Percentiles rank a stretch among this genome's conserved stretches.
Evolutionary conservation across 1,284 basidiomycete species (phyloP).

Genomic region (Tilletia horrida): DNA sequence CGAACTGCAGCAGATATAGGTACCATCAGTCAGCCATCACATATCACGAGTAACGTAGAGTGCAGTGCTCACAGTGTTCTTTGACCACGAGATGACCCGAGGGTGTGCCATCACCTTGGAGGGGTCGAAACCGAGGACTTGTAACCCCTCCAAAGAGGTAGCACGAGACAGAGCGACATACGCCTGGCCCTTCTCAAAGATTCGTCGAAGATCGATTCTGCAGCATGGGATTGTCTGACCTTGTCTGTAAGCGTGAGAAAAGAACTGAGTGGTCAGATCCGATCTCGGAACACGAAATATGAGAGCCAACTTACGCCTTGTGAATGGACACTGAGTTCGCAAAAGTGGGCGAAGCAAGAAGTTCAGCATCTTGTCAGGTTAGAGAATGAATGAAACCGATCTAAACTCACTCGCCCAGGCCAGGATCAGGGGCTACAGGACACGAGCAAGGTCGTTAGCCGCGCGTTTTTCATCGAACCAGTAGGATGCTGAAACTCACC

Average conservation of each 20-base stretch:
- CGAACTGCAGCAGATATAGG: no score
- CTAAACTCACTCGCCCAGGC: conserved; percentile 37
- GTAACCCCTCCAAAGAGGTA: conserved; percentile 81
- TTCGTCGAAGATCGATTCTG: conserved; percentile 47
- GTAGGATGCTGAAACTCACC: conserved; percentile 5
- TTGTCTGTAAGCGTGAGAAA: conserved; percentile 26
- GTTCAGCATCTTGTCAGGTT: no score
- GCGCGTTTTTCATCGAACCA: not conserved
- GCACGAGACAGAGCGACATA: conserved; percentile 96
- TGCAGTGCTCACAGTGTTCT: not conserved
- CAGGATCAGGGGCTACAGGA: conserved; percentile 41
- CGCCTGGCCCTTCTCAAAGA: conserved; percentile 64
- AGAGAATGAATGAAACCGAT: no score
- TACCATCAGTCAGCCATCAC: no score
- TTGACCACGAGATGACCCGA: conserved; percentile 10
- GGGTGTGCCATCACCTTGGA: conserved; percentile 17
- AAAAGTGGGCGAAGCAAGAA: no score
- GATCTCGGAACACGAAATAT: no score
- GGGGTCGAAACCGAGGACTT: conserved; percentile 73
- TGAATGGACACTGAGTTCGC: conserved; percentile 46
- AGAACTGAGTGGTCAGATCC: not conserved
- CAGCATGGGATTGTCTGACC: conserved; percentile 52
- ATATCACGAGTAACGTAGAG: not conserved
- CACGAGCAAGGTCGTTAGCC: not conserved
- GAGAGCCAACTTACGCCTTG: conserved; percentile 28